Conservation (phyloP, 2,329 filamentous ascomycete genomes). For the Claviceps paspali region DNA sequence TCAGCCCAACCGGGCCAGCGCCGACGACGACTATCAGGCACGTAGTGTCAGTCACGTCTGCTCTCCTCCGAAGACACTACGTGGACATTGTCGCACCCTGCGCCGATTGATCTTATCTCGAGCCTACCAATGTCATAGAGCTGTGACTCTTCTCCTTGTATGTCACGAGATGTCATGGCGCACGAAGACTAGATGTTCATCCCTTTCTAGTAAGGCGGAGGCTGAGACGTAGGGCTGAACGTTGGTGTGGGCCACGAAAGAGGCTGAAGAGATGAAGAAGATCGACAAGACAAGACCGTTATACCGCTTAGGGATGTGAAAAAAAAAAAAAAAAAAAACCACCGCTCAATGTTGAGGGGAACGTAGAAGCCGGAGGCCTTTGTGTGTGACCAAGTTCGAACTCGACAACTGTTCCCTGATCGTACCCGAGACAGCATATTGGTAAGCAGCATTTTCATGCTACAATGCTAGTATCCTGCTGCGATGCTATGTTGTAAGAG, state of each 20-base stretch:
- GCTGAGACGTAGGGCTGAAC: neutral
- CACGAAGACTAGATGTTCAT: neutral
- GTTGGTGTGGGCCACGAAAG: neutral
- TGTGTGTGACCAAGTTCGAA: no score
- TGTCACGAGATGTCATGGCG: neutral
- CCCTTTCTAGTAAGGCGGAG: neutral
- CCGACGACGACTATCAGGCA: slow-evolving; percentile 63
- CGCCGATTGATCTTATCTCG: neutral
- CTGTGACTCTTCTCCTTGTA: neutral
- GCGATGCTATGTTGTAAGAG: no score
- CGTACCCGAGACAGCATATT: no score
- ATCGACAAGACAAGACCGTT: no score
- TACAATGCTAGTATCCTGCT: no score
- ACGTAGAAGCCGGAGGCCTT: no score
- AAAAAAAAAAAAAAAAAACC: no score
- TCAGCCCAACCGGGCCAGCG: slow-evolving; percentile 75
- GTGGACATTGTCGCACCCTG: no score
- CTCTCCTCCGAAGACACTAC: neutral
- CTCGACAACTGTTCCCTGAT: no score
- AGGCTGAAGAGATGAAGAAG: neutral
- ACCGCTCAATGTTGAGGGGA: no score
- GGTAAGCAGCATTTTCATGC: no score
- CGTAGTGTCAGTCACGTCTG: neutral
- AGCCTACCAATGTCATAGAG: slow-evolving; percentile 30
- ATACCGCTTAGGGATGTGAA: no score